Evolutionary conservation across 768 basidiomycete species (phyloP).

Genomic region (Polyporus arcularius): DNA sequence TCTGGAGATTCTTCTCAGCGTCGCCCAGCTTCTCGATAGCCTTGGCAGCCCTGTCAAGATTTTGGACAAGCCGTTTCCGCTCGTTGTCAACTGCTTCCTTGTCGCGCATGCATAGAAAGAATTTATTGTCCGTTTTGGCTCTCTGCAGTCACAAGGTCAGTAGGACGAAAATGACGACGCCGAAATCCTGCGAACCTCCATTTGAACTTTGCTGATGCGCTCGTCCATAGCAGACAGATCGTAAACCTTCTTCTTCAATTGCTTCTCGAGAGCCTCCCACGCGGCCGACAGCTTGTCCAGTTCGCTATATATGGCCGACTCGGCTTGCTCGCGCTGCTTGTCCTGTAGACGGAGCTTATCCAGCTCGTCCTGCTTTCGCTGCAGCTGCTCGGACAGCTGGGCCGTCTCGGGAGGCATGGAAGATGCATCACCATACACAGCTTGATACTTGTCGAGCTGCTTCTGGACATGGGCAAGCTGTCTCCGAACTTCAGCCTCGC

Average conservation of each 20-base stretch:
- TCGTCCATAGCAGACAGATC: constrained; percentile 79
- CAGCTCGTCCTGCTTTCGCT: constrained; percentile 69
- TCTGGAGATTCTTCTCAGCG: constrained; percentile 57
- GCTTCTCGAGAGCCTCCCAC: constrained; percentile 83
- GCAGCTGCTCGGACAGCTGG: constrained; percentile 54
- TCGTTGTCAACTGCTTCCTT: constrained; percentile 83
- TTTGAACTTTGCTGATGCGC: constrained; percentile 57
- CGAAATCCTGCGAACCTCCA: constrained; percentile 57
- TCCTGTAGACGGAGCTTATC: constrained; percentile 61
- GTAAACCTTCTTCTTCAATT: constrained; percentile 83
- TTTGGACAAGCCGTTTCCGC: constrained; percentile 61
- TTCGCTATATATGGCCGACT: constrained; percentile 79
- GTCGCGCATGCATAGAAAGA: constrained; percentile 84
- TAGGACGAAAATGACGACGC: not conserved
- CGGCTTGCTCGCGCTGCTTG: constrained; percentile 67
- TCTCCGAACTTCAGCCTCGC: constrained; percentile 52
- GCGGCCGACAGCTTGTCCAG: constrained; percentile 82
- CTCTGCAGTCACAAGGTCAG: constrained; percentile 50
- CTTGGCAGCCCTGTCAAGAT: constrained; percentile 58
- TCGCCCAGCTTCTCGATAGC: constrained; percentile 68
- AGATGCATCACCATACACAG: constrained; percentile 60
- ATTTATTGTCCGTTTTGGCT: constrained; percentile 96
- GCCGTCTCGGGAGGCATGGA: constrained; percentile 51
- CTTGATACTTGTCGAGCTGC: constrained; percentile 62
- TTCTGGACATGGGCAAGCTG: constrained; percentile 46